These are phyloP conservation scores for Polyplosphaeria fusca DNA, from an alignment of 495 filamentous ascomycete genomes.

Conservation along the genomic window DNA sequence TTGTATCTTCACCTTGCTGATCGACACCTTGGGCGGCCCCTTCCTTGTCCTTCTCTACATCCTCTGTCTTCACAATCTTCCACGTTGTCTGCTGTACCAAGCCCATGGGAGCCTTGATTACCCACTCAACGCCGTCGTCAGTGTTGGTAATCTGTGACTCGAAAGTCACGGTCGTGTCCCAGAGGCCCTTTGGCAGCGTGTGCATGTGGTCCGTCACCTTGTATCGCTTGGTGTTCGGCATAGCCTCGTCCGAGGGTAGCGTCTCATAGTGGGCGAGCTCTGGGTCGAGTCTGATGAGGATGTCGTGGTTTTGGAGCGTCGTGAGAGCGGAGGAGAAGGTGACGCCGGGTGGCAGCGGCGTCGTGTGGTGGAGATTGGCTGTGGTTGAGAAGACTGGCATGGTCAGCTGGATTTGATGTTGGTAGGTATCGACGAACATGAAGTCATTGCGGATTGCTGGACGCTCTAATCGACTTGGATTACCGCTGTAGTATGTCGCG, in stretches of 20 bases:
- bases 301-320: constrained; percentile 27
- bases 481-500: no score
- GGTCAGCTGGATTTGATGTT: no score
- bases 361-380: constrained; percentile 27
- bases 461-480: no score
- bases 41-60: constrained; percentile 13
- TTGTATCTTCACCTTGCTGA: not conserved
- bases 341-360: constrained; percentile 22
- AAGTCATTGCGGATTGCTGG: no score
- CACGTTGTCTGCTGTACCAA: constrained; percentile 25
- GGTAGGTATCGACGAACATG: no score
- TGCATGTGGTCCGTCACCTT: constrained; percentile 36
- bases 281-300: constrained; percentile 31
- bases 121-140: constrained; percentile 26
- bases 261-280: constrained; percentile 31
- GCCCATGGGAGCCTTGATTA: constrained; percentile 30
- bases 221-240: constrained; percentile 28
- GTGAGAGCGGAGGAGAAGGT: constrained; percentile 12
- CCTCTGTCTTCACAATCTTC: constrained; percentile 13
- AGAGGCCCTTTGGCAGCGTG: constrained; percentile 29
- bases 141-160: constrained; percentile 24
- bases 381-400: no score
- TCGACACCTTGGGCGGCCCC: not conserved
- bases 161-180: constrained; percentile 30
- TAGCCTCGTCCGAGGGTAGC: constrained; percentile 1